Evolutionary conservation across 257 asterid species (phyloP).

Genomic region (Coffea canephora): DNA sequence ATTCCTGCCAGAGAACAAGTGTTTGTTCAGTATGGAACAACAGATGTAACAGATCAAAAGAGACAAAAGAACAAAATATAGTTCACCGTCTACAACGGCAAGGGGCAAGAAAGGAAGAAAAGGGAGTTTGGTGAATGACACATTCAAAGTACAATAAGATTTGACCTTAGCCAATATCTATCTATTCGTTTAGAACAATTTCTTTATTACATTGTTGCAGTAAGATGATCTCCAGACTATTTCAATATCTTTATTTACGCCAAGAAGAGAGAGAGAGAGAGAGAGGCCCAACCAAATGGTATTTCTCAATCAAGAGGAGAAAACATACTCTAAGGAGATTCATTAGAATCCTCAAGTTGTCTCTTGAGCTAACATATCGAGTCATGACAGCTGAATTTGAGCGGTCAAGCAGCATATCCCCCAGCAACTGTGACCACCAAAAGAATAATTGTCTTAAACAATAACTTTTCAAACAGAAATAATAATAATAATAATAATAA

Average conservation of each 20-base stretch:
- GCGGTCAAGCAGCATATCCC: constrained; percentile 85
- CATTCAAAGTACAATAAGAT: too few species aligned
- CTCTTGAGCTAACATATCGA: constrained; percentile 74
- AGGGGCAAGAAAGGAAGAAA: neutral
- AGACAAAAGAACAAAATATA: neutral
- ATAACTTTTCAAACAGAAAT: neutral
- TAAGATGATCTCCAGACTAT: neutral
- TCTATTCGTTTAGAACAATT: neutral
- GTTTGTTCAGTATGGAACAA: neutral
- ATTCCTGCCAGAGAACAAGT: constrained; percentile 54
- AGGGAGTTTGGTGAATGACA: neutral
- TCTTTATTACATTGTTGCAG: neutral
- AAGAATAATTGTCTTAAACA: neutral
- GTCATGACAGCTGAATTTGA: constrained; percentile 87
- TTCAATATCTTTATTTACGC: neutral
- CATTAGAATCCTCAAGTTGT: constrained; percentile 91
- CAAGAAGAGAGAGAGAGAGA: neutral
- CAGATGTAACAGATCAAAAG: neutral
- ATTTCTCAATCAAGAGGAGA: constrained; percentile 12
- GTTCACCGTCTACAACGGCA: neutral
- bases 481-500: neutral
- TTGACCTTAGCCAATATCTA: neutral
- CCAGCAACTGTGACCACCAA: constrained; percentile 58
- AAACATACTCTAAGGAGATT: constrained; percentile 82
- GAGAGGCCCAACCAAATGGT: neutral